Conservation (phyloP, 495 filamentous ascomycete genomes). For the Penicillium arizonense region DNA sequence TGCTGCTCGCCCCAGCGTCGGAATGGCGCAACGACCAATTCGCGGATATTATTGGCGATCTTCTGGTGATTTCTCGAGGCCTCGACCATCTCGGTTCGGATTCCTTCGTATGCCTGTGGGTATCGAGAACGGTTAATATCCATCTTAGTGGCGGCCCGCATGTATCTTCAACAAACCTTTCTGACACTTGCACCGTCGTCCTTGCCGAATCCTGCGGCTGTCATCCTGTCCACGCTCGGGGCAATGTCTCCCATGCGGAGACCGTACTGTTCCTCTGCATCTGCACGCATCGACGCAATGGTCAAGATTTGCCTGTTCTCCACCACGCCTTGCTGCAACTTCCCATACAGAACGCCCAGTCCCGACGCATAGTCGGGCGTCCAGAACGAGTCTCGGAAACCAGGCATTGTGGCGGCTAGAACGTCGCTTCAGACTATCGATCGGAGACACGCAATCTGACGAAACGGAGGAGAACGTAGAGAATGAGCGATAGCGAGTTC, state of each 20-base stretch:
- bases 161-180: constrained; percentile 60
- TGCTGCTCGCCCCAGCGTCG: constrained; percentile 94
- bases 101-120: constrained; percentile 86
- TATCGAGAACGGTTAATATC: constrained; percentile 7
- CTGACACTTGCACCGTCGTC: constrained; percentile 96
- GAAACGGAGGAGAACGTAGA: background rate
- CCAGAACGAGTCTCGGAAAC: constrained; percentile 95
- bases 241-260: constrained; percentile 77
- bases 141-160: background rate
- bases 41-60: constrained; percentile 92
- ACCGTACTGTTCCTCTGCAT: constrained; percentile 90
- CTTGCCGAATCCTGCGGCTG: constrained; percentile 74
- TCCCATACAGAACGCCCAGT: constrained; percentile 91
- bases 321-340: constrained; percentile 92
- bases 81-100: constrained; percentile 91
- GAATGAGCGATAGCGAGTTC: background rate
- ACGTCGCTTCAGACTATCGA: constrained; percentile 2
- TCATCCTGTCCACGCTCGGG: constrained; percentile 75
- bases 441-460: background rate
- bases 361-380: constrained; percentile 90
- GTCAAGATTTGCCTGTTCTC: constrained; percentile 94
- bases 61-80: constrained; percentile 88
- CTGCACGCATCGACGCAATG: constrained; percentile 90
- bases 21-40: constrained; percentile 92
- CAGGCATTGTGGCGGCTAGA: constrained; percentile 58